phyloP scores from a whole-genome alignment of 2,329 filamentous ascomycete species.

The Diplodia scrobiculata region DNA sequence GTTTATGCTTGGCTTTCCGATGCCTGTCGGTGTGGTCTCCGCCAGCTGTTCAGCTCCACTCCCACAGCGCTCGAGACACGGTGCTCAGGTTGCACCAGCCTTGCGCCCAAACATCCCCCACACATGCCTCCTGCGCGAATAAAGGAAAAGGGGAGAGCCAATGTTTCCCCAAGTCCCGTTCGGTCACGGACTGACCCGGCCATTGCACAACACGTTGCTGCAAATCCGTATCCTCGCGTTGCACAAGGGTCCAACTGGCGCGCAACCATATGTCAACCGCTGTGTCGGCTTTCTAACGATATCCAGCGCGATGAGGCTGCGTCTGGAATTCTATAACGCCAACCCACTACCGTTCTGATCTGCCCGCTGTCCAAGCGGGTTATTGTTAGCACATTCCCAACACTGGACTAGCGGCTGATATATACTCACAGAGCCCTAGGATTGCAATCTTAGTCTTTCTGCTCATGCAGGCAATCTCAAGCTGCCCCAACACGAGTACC shows the following conservation, averaged over 20 bases:
- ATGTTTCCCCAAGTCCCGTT: not conserved
- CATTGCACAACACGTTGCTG: not conserved
- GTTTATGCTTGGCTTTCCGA: not conserved
- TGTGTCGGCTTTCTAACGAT: constrained; percentile 3
- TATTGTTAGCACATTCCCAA: constrained; percentile 26
- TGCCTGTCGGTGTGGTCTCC: constrained; percentile 1
- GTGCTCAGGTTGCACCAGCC: constrained; percentile 7
- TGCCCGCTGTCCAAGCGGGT: not conserved
- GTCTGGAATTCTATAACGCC: not conserved
- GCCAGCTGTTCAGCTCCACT: constrained; percentile 19
- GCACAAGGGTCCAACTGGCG: constrained; percentile 27
- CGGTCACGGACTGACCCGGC: not conserved
- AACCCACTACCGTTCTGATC: not conserved
- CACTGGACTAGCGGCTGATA: constrained; percentile 33
- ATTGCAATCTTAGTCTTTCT: constrained; percentile 78
- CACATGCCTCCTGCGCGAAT: not conserved
- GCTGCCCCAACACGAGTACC: constrained; percentile 49
- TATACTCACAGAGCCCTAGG: constrained; percentile 62
- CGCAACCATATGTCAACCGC: not conserved
- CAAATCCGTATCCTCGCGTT: not conserved
- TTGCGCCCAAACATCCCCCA: not conserved
- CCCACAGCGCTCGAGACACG: not conserved
- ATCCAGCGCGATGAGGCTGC: not conserved
- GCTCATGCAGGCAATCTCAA: constrained; percentile 69
- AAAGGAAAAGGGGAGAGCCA: no score